Evolutionary conservation across 495 filamentous ascomycete species (phyloP).

Genomic region (Penicillium daleae): DNA sequence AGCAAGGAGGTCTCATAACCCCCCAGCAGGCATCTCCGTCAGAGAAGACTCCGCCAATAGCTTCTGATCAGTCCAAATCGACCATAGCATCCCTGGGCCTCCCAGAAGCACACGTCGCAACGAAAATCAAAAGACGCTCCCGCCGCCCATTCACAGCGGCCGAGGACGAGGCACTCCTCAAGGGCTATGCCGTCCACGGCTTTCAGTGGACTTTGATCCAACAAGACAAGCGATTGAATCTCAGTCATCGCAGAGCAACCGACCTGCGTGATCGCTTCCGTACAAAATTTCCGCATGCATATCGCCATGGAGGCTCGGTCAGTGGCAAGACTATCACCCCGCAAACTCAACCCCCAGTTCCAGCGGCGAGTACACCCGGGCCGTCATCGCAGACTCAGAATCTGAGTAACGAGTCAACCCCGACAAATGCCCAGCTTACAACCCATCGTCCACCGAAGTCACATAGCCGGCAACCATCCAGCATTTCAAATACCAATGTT

Average conservation of each 20-base stretch:
- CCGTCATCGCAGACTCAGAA: slow-evolving; percentile 15
- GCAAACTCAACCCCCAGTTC: slow-evolving; percentile 1
- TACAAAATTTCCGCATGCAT: slow-evolving; percentile 77
- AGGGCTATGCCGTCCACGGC: slow-evolving; percentile 75
- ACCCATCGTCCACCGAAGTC: slow-evolving; percentile 11
- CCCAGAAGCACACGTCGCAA: slow-evolving; percentile 41
- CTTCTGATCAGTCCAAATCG: slow-evolving; percentile 35
- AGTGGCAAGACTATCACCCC: slow-evolving; percentile 34
- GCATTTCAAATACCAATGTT: slow-evolving; percentile 16
- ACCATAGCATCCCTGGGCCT: slow-evolving; percentile 42
- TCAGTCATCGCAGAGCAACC: slow-evolving; percentile 70
- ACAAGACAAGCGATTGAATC: slow-evolving; percentile 66
- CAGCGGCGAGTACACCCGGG: slow-evolving; percentile 11
- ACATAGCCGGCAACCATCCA: slow-evolving; percentile 25
- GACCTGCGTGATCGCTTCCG: slow-evolving; percentile 84
- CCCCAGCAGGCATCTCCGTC: slow-evolving; percentile 12
- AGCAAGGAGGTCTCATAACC: slow-evolving; percentile 9
- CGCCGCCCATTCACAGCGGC: slow-evolving; percentile 68
- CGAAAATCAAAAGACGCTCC: slow-evolving; percentile 43
- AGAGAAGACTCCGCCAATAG: slow-evolving; percentile 19
- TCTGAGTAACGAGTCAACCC: slow-evolving; percentile 18
- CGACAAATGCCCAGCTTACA: slow-evolving; percentile 15
- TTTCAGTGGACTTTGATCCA: slow-evolving; percentile 82
- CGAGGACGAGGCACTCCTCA: slow-evolving; percentile 77
- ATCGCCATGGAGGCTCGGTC: slow-evolving; percentile 56